Evolutionary conservation across 495 filamentous ascomycete species (phyloP), one percentile per base, ranked within the genome.

Genomic region (Terfezia claveryi): DNA sequence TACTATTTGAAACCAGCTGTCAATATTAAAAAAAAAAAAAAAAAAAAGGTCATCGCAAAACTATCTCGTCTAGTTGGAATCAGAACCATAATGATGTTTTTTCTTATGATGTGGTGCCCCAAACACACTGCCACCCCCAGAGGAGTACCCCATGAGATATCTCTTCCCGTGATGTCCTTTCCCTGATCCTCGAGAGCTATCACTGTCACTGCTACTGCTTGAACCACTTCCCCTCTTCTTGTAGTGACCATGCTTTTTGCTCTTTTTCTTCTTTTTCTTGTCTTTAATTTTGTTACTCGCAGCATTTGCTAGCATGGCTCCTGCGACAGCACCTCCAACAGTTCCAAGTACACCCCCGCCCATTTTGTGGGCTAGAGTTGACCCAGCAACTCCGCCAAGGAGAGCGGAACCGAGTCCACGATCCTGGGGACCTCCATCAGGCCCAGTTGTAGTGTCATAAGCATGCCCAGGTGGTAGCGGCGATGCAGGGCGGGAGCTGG

Each of bases 361-460:
- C 46, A 72, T 51, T 53, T 74, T 68, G 49, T 74, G 67, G 49
- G 68, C 68, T 17, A 72, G 49, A 49, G 67, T 65, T 4, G 69
- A 70, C 38, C 73, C 73, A 2, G 67, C 71, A 10, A 66, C 69
- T 32, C 64, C 69, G 20, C 73, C 73, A 12, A 70, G 12, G 20
- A 74, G 23, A 1, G 69, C 66, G 8, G 71, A 68, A 1, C 69
- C 72, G 1, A 75, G 64, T 6, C 73, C 73, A 32, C 60, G 68
- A 17, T 75, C 73, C 1, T 46, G 41, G 12, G 41, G 41, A 20
- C 41, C 41, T 46, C 17, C 41, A 20, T 32, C 27, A 32, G 27
- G 27, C 27, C 27, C 27, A 1, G 7, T 4, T 32, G 27, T 32
- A 32, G 27, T 32, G 2, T 32, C 27, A 32, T 32, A 32, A 32